Percentiles rank a stretch among this genome's conserved stretches.
phyloP scores from a whole-genome alignment of 345 rosid genomes.

The Firmiana major region DNA sequence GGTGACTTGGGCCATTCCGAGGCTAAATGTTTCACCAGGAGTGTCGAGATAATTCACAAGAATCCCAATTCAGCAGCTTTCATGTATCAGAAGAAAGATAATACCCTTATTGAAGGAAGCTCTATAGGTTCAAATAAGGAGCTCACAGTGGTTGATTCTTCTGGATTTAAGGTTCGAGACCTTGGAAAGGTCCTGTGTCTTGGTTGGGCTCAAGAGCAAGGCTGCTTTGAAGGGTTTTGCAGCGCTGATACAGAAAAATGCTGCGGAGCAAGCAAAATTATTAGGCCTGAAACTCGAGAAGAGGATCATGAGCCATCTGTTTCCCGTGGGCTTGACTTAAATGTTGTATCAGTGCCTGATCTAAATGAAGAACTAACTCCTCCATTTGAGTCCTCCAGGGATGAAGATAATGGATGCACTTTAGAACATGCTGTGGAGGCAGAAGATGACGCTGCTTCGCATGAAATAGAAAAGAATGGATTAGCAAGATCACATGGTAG shows the following conservation, averaged over 20 bases:
- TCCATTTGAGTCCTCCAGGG: constrained; percentile 73
- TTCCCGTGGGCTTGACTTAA: constrained; percentile 69
- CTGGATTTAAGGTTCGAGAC: constrained; percentile 69
- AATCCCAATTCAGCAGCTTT: constrained; percentile 31
- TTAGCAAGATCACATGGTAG: constrained; percentile 62
- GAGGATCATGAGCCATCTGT: constrained; percentile 42
- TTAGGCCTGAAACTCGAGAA: constrained; percentile 32
- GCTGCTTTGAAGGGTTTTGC: constrained; percentile 62
- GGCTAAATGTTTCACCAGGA: constrained; percentile 61
- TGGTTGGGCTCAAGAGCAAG: constrained; percentile 76
- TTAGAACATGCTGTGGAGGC: constrained; percentile 58
- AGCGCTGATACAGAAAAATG: constrained; percentile 54
- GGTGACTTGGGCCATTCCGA: constrained; percentile 68
- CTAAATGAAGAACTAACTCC: constrained; percentile 86
- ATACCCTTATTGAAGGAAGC: constrained; percentile 33
- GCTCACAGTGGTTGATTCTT: constrained; percentile 30
- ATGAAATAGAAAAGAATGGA: constrained; percentile 50
- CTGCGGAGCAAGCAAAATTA: constrained; percentile 39
- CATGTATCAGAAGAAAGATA: constrained; percentile 30
- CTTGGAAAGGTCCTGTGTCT: constrained; percentile 62
- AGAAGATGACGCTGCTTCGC: constrained; percentile 71
- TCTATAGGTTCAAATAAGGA: constrained; percentile 36
- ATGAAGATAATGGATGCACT: constrained; percentile 75
- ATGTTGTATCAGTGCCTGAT: constrained; percentile 83
- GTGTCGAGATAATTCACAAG: constrained; percentile 57